These are phyloP conservation scores for Curvularia sp. DNA, from an alignment of 2,329 filamentous ascomycete species.

Conservation along the genomic window DNA sequence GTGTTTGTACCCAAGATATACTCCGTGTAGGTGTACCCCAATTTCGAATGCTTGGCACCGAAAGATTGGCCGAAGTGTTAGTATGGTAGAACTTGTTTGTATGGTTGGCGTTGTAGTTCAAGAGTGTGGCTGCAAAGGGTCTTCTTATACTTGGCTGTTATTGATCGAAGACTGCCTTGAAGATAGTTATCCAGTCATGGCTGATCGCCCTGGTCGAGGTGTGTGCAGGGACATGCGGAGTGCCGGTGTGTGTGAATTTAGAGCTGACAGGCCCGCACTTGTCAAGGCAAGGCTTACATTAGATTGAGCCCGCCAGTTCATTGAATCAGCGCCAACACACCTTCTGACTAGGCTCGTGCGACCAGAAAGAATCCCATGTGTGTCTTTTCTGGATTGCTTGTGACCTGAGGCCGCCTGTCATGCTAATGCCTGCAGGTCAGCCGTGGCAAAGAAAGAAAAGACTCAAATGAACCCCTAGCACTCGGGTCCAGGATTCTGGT, in stretches of 20 bases:
- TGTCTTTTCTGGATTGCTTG: slow-evolving; percentile 27
- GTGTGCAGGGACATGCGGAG: not conserved
- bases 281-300: slow-evolving; percentile 24
- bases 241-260: slow-evolving; percentile 23
- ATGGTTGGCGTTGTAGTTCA: slow-evolving; percentile 1
- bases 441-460: slow-evolving; percentile 26
- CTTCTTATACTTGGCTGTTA: slow-evolving; percentile 13
- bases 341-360: slow-evolving; percentile 25
- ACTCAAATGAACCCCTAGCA: slow-evolving; percentile 26
- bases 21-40: not conserved
- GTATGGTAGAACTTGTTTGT: not conserved
- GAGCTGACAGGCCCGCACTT: slow-evolving; percentile 45
- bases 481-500: slow-evolving; percentile 28
- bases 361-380: slow-evolving; percentile 27
- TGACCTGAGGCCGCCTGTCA: slow-evolving; percentile 35
- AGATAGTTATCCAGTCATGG: slow-evolving; percentile 9
- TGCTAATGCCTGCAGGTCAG: slow-evolving; percentile 34
- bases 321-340: slow-evolving; percentile 17
- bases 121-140: slow-evolving; percentile 11
- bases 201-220: slow-evolving; percentile 10
- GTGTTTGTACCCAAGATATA: not conserved
- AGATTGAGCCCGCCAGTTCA: slow-evolving; percentile 21
- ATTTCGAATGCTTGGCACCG: not conserved
- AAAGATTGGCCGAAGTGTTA: not conserved
- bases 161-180: slow-evolving; percentile 4